Conservation (phyloP, 768 basidiomycete genomes). For the Trametes cingulata region DNA sequence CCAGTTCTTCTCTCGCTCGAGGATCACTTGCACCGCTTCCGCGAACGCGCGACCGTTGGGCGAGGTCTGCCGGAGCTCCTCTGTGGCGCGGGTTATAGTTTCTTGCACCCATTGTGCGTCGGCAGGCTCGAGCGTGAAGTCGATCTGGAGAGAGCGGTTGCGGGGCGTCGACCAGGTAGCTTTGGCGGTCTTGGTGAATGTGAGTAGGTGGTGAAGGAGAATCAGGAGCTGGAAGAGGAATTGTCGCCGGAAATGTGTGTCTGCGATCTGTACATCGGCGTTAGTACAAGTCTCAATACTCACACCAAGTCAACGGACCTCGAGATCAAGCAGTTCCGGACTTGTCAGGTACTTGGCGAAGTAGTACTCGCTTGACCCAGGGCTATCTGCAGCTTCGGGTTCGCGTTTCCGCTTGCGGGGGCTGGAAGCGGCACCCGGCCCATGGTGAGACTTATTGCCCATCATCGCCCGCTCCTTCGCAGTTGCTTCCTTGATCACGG, state of each 20-base stretch:
- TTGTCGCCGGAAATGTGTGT: constrained; percentile 91
- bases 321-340: constrained; percentile 82
- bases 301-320: constrained; percentile 48
- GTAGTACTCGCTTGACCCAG: constrained; percentile 69
- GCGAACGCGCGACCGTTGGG: constrained; percentile 78
- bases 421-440: constrained; percentile 35
- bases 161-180: constrained; percentile 57
- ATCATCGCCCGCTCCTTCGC: constrained; percentile 87
- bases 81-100: constrained; percentile 52
- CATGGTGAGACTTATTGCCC: constrained; percentile 56
- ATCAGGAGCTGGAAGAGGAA: constrained; percentile 84
- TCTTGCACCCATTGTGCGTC: constrained; percentile 81
- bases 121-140: constrained; percentile 68
- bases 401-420: constrained; percentile 30
- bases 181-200: constrained; percentile 71
- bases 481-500: constrained; percentile 82
- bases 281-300: neutral
- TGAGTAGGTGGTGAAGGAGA: constrained; percentile 72
- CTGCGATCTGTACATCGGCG: constrained; percentile 62
- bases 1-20: constrained; percentile 89
- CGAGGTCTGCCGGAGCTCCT: constrained; percentile 68
- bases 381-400: constrained; percentile 70
- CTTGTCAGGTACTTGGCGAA: constrained; percentile 93
- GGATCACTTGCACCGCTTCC: constrained; percentile 67
- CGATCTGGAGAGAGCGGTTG: constrained; percentile 82